phyloP scores from a whole-genome alignment of 106 monocot genomes.

The Acorus gramineus region DNA sequence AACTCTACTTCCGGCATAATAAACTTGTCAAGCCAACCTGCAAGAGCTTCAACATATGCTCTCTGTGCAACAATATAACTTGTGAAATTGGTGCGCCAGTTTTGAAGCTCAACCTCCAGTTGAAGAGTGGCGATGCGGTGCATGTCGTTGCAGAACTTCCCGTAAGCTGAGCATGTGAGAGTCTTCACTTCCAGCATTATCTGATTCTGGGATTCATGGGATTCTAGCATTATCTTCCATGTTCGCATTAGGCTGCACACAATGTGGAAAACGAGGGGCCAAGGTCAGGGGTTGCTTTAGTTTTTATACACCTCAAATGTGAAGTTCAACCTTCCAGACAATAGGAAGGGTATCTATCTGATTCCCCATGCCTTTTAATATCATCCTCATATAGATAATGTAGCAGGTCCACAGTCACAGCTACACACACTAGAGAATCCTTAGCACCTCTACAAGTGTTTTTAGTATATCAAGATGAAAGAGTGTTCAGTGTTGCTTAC shows the following conservation, averaged over 20 bases:
- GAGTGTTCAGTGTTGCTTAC: conserved; percentile 20
- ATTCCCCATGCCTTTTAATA: not conserved
- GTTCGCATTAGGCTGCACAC: conserved; percentile 40
- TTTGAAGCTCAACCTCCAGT: conserved; percentile 68
- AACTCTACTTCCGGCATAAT: conserved; percentile 46
- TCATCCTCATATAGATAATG: no score
- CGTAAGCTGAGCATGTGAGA: conserved; percentile 72
- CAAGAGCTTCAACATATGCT: conserved; percentile 68
- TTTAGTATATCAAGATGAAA: no score
- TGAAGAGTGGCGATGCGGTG: conserved; percentile 69
- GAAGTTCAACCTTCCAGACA: no score
- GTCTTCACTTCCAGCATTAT: conserved; percentile 67
- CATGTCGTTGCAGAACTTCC: conserved; percentile 71
- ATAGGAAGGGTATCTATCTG: not conserved
- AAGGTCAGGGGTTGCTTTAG: not conserved
- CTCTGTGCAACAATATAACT: conserved; percentile 58
- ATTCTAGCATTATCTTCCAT: conserved; percentile 85
- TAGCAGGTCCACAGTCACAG: no score
- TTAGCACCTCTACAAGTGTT: no score
- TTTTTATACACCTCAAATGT: no score
- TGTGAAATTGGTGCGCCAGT: conserved; percentile 68
- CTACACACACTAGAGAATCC: no score
- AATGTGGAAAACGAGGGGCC: conserved; percentile 1
- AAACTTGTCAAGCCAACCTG: conserved; percentile 90
- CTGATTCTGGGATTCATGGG: conserved; percentile 84